Percentiles rank a stretch among this genome's conserved stretches.
Evolutionary conservation across 2,329 filamentous ascomycete species (phyloP).

Genomic region (Ceratocystis destructans): DNA sequence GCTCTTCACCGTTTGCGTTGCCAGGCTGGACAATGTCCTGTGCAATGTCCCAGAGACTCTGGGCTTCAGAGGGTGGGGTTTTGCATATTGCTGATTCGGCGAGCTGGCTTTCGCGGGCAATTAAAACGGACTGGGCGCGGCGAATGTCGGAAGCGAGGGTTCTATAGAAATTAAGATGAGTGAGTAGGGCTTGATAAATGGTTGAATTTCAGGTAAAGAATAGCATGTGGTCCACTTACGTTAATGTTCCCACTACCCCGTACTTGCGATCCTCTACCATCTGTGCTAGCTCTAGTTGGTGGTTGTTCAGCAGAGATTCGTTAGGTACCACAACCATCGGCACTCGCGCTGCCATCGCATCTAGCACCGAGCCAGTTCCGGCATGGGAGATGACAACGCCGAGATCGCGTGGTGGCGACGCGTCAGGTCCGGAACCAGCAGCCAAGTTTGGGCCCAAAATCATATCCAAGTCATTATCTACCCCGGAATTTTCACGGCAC

Average conservation of each 20-base stretch:
- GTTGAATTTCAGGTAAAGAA: background rate
- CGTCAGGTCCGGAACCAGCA: slow-evolving; percentile 6
- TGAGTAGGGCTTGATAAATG: background rate
- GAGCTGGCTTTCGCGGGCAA: background rate
- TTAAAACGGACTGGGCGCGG: background rate
- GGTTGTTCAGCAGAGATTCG: slow-evolving; percentile 66
- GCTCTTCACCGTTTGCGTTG: background rate
- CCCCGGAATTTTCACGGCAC: slow-evolving; percentile 6
- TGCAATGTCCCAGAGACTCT: slow-evolving; percentile 4
- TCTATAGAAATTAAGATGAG: background rate
- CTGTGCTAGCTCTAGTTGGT: slow-evolving; percentile 75
- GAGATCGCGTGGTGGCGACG: slow-evolving; percentile 34
- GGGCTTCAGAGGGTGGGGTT: background rate
- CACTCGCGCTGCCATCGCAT: slow-evolving; percentile 58
- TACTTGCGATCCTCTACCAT: slow-evolving; percentile 41
- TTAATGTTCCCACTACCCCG: slow-evolving; percentile 12
- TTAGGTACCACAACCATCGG: slow-evolving; percentile 88
- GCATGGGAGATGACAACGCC: slow-evolving; percentile 83
- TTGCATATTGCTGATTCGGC: background rate
- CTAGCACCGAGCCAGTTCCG: slow-evolving; percentile 79
- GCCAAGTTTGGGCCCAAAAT: background rate
- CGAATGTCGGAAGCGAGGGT: slow-evolving; percentile 1
- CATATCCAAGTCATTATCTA: background rate
- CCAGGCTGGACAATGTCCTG: background rate
- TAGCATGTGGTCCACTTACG: background rate